Percentiles rank a stretch among this genome's conserved stretches.
Evolutionary conservation across 305 asterid species (phyloP).

Genomic region (Fraxinus nigra): DNA sequence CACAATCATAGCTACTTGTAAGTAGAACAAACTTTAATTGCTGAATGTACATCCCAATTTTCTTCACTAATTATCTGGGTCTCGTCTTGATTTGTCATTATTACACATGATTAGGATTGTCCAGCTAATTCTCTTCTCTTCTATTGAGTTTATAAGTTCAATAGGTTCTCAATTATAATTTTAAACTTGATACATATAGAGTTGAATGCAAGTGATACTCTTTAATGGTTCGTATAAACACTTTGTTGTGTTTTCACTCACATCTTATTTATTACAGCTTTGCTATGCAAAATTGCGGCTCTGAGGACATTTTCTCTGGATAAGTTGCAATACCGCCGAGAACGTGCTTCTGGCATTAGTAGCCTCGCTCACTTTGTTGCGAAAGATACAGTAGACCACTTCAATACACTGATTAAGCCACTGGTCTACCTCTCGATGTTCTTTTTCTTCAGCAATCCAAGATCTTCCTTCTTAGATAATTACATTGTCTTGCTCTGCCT

Average conservation of each 20-base stretch:
- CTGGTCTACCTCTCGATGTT: slow-evolving; percentile 86
- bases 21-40: slow-evolving; percentile 28
- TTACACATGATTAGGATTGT: background rate
- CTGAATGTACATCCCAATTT: background rate
- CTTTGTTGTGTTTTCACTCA: background rate
- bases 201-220: background rate
- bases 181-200: background rate
- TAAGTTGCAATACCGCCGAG: slow-evolving; percentile 76
- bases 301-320: slow-evolving; percentile 81
- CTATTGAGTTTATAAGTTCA: background rate
- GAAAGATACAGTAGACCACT: slow-evolving; percentile 85
- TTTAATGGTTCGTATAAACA: background rate
- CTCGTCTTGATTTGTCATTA: background rate
- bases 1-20: slow-evolving; percentile 84
- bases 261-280: slow-evolving; percentile 47
- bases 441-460: slow-evolving; percentile 89
- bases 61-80: background rate
- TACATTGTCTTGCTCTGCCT: slow-evolving; percentile 74
- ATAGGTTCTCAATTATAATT: background rate
- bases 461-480: slow-evolving; percentile 71
- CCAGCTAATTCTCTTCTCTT: background rate
- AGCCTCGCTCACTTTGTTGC: slow-evolving; percentile 88
- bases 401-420: slow-evolving; percentile 79
- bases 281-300: slow-evolving; percentile 77
- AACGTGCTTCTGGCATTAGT: slow-evolving; percentile 92